Conservation (phyloP, 2,329 filamentous ascomycete genomes). For the Nothomitra cinnamomea region DNA sequence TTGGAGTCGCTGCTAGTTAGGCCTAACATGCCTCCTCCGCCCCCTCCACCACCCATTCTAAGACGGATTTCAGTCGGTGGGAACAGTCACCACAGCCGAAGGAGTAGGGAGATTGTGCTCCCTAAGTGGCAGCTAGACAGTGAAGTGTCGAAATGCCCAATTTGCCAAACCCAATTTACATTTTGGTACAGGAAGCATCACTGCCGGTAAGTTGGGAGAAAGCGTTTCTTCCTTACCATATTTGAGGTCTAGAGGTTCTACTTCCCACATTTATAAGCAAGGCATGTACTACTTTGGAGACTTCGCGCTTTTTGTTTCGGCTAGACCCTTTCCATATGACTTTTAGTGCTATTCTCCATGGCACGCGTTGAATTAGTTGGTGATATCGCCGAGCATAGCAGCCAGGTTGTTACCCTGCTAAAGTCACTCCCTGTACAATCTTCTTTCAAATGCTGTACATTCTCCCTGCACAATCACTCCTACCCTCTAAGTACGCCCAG, state of each 20-base stretch:
- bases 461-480: too few relatives aligned
- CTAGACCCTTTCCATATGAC: constrained; percentile 4
- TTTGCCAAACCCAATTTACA: constrained; percentile 64
- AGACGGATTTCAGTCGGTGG: background rate
- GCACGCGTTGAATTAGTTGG: too few relatives aligned
- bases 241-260: too few relatives aligned
- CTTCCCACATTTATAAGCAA: background rate
- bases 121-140: constrained; percentile 81
- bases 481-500: too few relatives aligned
- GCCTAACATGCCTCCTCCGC: background rate
- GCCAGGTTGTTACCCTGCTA: too few relatives aligned
- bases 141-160: constrained; percentile 69
- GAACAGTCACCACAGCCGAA: background rate
- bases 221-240: too few relatives aligned
- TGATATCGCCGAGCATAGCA: too few relatives aligned
- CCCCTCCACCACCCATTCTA: background rate
- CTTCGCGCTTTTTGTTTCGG: background rate
- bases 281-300: too few relatives aligned
- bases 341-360: too few relatives aligned
- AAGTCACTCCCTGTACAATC: too few relatives aligned
- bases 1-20: background rate
- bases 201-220: constrained; percentile 42
- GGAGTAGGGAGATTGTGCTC: constrained; percentile 29
- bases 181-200: constrained; percentile 85
- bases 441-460: too few relatives aligned